phyloP scores from a whole-genome alignment of 1,139 yeast genomes.

The Candida dubliniensis region DNA sequence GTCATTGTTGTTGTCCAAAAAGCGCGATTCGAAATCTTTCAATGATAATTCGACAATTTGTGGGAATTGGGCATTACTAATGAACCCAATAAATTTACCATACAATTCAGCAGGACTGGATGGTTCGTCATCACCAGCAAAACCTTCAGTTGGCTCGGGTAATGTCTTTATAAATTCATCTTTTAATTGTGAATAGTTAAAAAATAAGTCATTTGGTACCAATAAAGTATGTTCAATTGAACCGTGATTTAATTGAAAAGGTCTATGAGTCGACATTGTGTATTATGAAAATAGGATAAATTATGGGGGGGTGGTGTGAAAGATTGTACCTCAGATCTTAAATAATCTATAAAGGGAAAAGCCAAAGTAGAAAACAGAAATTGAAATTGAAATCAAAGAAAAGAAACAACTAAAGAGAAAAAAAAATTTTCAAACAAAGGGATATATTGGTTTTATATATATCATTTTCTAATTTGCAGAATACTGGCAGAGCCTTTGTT shows the following conservation, averaged over 20 bases:
- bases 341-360: too few relatives aligned
- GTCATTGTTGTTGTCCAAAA: slow-evolving; percentile 46
- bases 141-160: slow-evolving; percentile 81
- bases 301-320: too few relatives aligned
- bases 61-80: slow-evolving; percentile 63
- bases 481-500: too few relatives aligned
- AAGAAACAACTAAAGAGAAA: too few relatives aligned
- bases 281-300: background rate
- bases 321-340: too few relatives aligned
- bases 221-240: slow-evolving; percentile 82
- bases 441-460: too few relatives aligned
- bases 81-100: slow-evolving; percentile 80
- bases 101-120: slow-evolving; percentile 83
- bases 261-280: slow-evolving; percentile 41
- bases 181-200: slow-evolving; percentile 81
- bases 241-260: slow-evolving; percentile 82
- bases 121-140: slow-evolving; percentile 87
- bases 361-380: too few relatives aligned
- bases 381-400: too few relatives aligned
- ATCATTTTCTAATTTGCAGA: too few relatives aligned
- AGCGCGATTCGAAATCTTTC: slow-evolving; percentile 81
- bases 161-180: slow-evolving; percentile 79
- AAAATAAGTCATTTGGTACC: slow-evolving; percentile 79
- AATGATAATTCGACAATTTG: slow-evolving; percentile 71
- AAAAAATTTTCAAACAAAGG: too few relatives aligned